phyloP scores from a whole-genome alignment of 345 rosid genomes.

The Rubroshorea leprosula region DNA sequence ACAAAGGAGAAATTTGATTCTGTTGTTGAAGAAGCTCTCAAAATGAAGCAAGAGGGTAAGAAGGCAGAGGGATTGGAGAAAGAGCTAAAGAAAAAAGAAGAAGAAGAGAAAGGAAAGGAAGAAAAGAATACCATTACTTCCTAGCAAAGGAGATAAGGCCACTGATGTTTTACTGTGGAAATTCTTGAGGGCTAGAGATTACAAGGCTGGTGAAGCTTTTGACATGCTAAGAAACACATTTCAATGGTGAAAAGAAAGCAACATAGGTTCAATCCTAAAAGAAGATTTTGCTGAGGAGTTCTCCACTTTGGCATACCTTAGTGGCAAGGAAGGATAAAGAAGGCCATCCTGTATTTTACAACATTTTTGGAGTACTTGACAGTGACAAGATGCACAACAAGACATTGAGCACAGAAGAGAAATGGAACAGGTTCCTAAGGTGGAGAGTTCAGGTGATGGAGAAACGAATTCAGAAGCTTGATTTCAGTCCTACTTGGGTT shows the following conservation, averaged over 20 bases:
- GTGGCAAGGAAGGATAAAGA: conserved; percentile 35
- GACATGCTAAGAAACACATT: conserved; percentile 42
- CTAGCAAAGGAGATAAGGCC: conserved; percentile 26
- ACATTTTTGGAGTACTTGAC: conserved; percentile 36
- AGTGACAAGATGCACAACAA: conserved; percentile 34
- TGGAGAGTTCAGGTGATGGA: conserved; percentile 50
- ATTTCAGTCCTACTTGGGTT: conserved; percentile 36
- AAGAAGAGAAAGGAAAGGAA: neutral
- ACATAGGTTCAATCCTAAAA: conserved; percentile 38
- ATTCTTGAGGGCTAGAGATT: conserved; percentile 53
- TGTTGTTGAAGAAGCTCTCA: neutral
- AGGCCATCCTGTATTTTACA: conserved; percentile 56
- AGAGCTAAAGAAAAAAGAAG: conserved; percentile 1
- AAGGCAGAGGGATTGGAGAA: neutral
- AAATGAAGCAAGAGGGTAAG: neutral
- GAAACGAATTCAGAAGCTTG: conserved; percentile 43
- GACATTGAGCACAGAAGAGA: conserved; percentile 35
- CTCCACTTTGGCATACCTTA: conserved; percentile 28
- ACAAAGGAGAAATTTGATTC: neutral
- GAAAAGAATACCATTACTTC: conserved; percentile 30
- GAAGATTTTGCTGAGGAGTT: conserved; percentile 39
- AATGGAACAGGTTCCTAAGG: conserved; percentile 34
- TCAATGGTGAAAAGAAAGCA: conserved; percentile 43
- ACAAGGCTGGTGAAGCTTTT: conserved; percentile 48
- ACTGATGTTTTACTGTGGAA: conserved; percentile 43